A percentile compares a stretch with the other conserved stretches of the same genome.
These are phyloP conservation scores for Gleditsia sinensis DNA, from an alignment of 306 rosid species.

Conservation along the genomic window DNA sequence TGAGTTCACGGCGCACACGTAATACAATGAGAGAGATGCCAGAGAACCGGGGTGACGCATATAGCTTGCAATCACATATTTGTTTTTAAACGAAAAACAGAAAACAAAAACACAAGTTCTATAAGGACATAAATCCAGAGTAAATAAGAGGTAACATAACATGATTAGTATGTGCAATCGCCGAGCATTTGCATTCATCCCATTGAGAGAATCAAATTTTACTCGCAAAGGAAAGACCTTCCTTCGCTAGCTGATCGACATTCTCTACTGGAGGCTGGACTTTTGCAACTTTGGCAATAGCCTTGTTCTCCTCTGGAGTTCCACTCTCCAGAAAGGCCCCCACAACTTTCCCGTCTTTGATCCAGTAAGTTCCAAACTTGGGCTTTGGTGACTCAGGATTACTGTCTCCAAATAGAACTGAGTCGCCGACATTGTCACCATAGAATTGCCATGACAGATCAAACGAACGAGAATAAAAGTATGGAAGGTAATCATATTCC, in stretches of 20 bases:
- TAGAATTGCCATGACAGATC: conserved; percentile 94
- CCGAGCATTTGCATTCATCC: conserved; percentile 22
- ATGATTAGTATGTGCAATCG: conserved; percentile 22
- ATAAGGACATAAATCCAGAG: neutral
- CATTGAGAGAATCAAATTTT: conserved; percentile 44
- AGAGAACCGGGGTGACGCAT: neutral
- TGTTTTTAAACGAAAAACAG: neutral
- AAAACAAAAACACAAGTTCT: conserved; percentile 5
- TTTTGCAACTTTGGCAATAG: conserved; percentile 87
- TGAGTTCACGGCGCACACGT: neutral
- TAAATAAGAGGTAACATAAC: conserved; percentile 13
- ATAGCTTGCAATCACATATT: conserved; percentile 1
- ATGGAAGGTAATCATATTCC: conserved; percentile 96
- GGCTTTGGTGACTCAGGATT: conserved; percentile 64
- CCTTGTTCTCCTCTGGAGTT: conserved; percentile 82
- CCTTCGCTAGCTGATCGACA: conserved; percentile 67
- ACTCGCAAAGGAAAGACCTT: conserved; percentile 83
- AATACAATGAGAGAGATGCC: neutral
- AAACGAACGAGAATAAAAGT: conserved; percentile 88
- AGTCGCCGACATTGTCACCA: conserved; percentile 92
- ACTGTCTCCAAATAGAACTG: conserved; percentile 87
- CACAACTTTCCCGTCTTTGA: conserved; percentile 80
- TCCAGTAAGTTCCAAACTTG: conserved; percentile 93
- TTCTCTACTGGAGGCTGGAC: conserved; percentile 64
- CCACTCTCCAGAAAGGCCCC: conserved; percentile 90